Evolutionary conservation across 179 eudicot genomes (phyloP).

Genomic region (Beta lomatogona): DNA sequence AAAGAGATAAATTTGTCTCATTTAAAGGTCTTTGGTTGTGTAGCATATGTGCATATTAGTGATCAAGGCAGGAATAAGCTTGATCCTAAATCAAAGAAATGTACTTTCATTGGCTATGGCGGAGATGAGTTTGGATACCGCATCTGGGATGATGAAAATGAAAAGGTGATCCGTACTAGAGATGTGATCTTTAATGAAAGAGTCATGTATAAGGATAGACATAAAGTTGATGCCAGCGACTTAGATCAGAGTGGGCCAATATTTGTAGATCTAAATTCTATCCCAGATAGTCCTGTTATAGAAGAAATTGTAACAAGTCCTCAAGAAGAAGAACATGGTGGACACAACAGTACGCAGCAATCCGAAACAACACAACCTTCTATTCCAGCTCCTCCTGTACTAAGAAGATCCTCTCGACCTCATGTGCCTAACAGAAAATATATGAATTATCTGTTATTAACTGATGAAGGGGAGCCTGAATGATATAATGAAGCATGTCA

Average conservation of each 20-base stretch:
- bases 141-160: constrained; percentile 21
- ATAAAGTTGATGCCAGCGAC: neutral
- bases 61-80: too few relatives aligned
- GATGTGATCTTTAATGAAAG: constrained; percentile 23
- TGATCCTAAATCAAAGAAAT: neutral
- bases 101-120: constrained; percentile 21
- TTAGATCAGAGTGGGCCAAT: neutral
- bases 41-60: too few relatives aligned
- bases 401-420: neutral
- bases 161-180: constrained; percentile 19
- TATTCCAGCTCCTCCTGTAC: neutral
- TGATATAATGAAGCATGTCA: neutral
- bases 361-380: neutral
- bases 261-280: neutral
- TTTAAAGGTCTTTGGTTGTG: too few relatives aligned
- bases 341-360: too few relatives aligned
- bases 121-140: constrained; percentile 20
- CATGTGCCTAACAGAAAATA: neutral
- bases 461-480: neutral
- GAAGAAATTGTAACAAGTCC: neutral
- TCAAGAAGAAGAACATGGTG: neutral
- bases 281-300: neutral
- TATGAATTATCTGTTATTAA: neutral
- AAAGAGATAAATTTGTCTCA: too few relatives aligned
- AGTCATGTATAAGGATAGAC: neutral